Evolutionary conservation across 2,329 filamentous ascomycete species (phyloP), one percentile per base, ranked within the genome.

Genomic region (Coniochaeta ligniaria): DNA sequence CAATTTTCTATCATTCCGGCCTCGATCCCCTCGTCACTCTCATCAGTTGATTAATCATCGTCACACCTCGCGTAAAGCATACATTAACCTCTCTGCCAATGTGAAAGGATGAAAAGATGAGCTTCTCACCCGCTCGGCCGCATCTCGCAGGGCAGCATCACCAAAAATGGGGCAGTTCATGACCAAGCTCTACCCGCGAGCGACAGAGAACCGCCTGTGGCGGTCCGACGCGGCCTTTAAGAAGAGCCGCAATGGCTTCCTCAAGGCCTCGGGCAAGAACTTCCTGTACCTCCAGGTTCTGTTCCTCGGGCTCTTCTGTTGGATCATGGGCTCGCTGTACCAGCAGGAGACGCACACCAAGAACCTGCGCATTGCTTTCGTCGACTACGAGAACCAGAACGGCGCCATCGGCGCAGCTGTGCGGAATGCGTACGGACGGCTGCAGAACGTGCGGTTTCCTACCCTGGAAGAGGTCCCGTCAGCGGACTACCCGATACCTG

Each of bases 301-400:
- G 17, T 76, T 76, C 55, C 67, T 76, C 0, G 66, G 62, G 6
- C 65, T 73, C 1, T 73, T 75, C 60, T 69, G 66, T 17, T 76
- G 74, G 55, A 60, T 75, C 2, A 76, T 73, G 33, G 75, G 73
- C 8, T 69, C 73, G 6, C 61, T 76, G 6, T 76, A 69, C 63
- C 69, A 74, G 26, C 68, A 73, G 55, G 63, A 33, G 2, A 58
- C 59, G 1, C 70, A 72, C 57, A 65, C 66, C 4, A 72, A 76
- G 61, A 71, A 73, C 50, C 62, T 76, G 24, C 69, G 70, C 20
- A 60, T 76, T 16, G 60, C 71, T 9, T 73, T 72, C 33, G 71
- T 76, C 47, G 74, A 76, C 63, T 76, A 75, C 58, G 75, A 76
- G 61, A n/a, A 26, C 43, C 22, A 31, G 8, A 68, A 66, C 12